Conservation (phyloP, 441 rosid genomes). For the Arabidopsis lyrata region DNA sequence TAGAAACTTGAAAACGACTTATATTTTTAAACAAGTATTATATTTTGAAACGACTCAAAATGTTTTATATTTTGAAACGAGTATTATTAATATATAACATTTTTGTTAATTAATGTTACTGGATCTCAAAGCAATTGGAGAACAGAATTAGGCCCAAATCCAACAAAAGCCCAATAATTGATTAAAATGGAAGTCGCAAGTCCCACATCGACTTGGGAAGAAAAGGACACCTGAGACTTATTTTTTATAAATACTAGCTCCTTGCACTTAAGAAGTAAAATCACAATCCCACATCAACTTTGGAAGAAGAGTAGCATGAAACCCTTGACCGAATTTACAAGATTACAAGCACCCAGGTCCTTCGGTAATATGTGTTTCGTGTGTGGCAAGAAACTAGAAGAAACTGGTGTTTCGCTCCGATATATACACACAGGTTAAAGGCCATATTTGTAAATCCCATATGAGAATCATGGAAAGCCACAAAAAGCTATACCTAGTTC, state of each 20-base stretch:
- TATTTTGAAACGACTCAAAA: too few species aligned
- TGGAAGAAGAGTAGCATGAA: too few species aligned
- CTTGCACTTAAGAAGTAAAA: not conserved
- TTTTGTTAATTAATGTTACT: not conserved
- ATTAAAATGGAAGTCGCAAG: not conserved
- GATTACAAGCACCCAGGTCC: constrained; percentile 68
- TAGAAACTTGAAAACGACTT: too few species aligned
- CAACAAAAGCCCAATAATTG: constrained; percentile 1
- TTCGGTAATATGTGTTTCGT: constrained; percentile 57
- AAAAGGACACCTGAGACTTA: not conserved
- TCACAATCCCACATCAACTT: too few species aligned
- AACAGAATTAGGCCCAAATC: not conserved
- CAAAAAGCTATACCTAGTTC: not conserved
- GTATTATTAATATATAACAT: not conserved
- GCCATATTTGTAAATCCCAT: constrained; percentile 50
- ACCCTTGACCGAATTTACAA: constrained; percentile 38
- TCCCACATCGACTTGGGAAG: not conserved
- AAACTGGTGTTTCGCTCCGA: constrained; percentile 65
- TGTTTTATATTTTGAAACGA: too few species aligned
- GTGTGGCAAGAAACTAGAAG: constrained; percentile 63
- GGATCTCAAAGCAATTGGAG: not conserved
- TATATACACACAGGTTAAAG: constrained; percentile 64
- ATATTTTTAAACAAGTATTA: too few species aligned
- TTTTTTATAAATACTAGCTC: not conserved
- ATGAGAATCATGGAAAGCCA: not conserved